Evolutionary conservation across 2,329 filamentous ascomycete species (phyloP).

Genomic region (Cladosporium sp.): DNA sequence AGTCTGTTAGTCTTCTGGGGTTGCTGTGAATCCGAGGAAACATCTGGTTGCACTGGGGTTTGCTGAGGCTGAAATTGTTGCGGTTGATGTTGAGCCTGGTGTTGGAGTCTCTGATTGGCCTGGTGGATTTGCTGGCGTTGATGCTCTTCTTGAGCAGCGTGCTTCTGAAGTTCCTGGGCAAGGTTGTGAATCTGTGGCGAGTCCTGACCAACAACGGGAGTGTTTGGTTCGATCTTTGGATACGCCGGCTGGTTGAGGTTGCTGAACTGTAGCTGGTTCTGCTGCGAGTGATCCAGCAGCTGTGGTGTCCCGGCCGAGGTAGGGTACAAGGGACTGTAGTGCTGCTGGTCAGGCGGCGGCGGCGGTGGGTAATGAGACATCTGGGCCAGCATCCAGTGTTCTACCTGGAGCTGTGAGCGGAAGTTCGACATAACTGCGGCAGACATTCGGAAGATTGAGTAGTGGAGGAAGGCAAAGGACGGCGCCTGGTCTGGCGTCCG

Average conservation of each 20-base stretch:
- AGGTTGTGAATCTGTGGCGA: constrained; percentile 37
- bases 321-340: constrained; percentile 40
- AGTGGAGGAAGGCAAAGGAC: constrained; percentile 10
- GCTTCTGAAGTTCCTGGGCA: constrained; percentile 35
- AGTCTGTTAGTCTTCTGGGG: constrained; percentile 40
- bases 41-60: constrained; percentile 5
- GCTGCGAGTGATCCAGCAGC: constrained; percentile 36
- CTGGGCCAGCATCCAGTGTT: constrained; percentile 39
- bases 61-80: constrained; percentile 28
- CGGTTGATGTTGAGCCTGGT: constrained; percentile 30
- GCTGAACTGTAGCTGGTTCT: constrained; percentile 39
- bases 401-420: constrained; percentile 39
- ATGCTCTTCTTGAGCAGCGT: constrained; percentile 35
- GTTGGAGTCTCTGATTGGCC: constrained; percentile 31
- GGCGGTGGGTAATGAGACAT: constrained; percentile 43
- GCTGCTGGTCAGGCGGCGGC: constrained; percentile 38
- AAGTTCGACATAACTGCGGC: constrained; percentile 38
- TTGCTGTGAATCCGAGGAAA: constrained; percentile 19
- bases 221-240: constrained; percentile 38
- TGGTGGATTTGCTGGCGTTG: constrained; percentile 37
- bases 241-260: constrained; percentile 39
- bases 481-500: constrained; percentile 15
- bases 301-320: constrained; percentile 36
- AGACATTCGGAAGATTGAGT: constrained; percentile 30
- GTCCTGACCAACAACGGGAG: constrained; percentile 25